Base-by-base conservation (phyloP, 2,329 filamentous ascomycete species). In the Ophiocordyceps sinensis region DNA sequence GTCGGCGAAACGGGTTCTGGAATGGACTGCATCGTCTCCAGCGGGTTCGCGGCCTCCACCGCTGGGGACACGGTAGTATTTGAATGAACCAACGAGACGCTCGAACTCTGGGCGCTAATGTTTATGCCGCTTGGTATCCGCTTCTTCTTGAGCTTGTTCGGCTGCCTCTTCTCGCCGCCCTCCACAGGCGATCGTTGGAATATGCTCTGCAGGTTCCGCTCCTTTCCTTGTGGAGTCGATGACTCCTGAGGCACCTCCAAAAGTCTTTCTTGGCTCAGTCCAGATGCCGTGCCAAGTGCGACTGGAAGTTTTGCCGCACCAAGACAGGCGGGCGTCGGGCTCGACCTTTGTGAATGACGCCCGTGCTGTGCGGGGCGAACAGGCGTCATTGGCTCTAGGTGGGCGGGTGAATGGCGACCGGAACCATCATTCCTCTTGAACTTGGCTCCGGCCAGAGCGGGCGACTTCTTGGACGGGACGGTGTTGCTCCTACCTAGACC, bases 111-210 rank as follows among this genome's bases (percentile, higher is more conserved):
- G 0, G 89, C 88, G 56, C 89, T 95, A 17, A 80, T 81, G 50
- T 86, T 88, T 19, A 82, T 64, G 53, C 84, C 85, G 35, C 78
- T 80, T 0, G 84, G 80, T 42, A 83, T 67, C 47, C 79, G 72
- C 61, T 85, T 94, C 68, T 96, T 96, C 59, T 82, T 83, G 40
- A 98, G 66, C 61, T 95, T 94, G 54, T 94, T 95, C 0, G 87
- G 85, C 55, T 81, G 82, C 37, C 84, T 75, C 51, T 73, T 79
- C 46, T 79, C 79, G 31, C 65, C 71, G 15, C 66, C 71, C 19
- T 63, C 60, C 1, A 71, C 70, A 1, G 81, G 77, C 3, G 82
- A 80, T 47, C 80, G 73, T 52, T 82, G 73, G 53, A 93, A 82
- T 31, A 93, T 64, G 51, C 67, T 75, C 40, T 82, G 70, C 42